Conservation (phyloP, 2,329 filamentous ascomycete species). For the Alternaria sp. region DNA sequence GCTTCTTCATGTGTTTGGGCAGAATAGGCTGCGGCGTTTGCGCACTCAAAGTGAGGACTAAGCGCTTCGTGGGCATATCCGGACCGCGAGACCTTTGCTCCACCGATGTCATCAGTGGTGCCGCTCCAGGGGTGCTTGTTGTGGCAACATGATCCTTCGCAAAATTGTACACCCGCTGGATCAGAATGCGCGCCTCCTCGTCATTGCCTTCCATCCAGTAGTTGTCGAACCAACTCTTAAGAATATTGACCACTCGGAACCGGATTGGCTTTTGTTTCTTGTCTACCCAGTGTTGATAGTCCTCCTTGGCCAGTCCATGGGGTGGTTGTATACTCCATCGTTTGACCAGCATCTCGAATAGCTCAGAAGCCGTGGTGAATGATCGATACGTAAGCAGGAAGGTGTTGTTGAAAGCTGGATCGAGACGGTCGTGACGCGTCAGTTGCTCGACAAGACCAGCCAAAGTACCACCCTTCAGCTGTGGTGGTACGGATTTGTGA, state of each 20-base stretch:
- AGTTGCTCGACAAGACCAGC: slow-evolving; percentile 91
- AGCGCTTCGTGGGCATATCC: slow-evolving; percentile 81
- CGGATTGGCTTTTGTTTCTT: slow-evolving; percentile 95
- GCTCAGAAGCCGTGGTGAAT: slow-evolving; percentile 86
- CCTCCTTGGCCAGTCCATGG: slow-evolving; percentile 73
- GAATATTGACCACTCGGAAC: slow-evolving; percentile 94
- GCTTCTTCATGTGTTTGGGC: slow-evolving; percentile 99
- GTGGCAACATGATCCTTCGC: slow-evolving; percentile 91
- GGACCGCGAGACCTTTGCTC: slow-evolving; percentile 89
- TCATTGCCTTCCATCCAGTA: slow-evolving; percentile 98
- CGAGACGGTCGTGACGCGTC: slow-evolving; percentile 92
- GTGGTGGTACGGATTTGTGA: slow-evolving; percentile 73
- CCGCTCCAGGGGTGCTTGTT: slow-evolving; percentile 88
- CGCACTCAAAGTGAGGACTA: slow-evolving; percentile 84
- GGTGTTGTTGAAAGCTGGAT: slow-evolving; percentile 95
- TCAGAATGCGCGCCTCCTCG: slow-evolving; percentile 81
- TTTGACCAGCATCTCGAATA: slow-evolving; percentile 91
- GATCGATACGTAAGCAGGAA: slow-evolving; percentile 97
- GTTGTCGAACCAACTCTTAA: slow-evolving; percentile 98
- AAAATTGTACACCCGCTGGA: slow-evolving; percentile 88
- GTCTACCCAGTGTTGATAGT: slow-evolving; percentile 88
- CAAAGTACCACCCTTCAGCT: slow-evolving; percentile 87
- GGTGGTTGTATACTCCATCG: slow-evolving; percentile 93
- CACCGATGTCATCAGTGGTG: slow-evolving; percentile 81
- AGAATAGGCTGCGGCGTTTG: slow-evolving; percentile 87